A percentile compares a stretch with the other conserved stretches of the same genome.
Evolutionary conservation across 2,329 filamentous ascomycete species (phyloP).

Genomic region (Neoascochyta sp.): DNA sequence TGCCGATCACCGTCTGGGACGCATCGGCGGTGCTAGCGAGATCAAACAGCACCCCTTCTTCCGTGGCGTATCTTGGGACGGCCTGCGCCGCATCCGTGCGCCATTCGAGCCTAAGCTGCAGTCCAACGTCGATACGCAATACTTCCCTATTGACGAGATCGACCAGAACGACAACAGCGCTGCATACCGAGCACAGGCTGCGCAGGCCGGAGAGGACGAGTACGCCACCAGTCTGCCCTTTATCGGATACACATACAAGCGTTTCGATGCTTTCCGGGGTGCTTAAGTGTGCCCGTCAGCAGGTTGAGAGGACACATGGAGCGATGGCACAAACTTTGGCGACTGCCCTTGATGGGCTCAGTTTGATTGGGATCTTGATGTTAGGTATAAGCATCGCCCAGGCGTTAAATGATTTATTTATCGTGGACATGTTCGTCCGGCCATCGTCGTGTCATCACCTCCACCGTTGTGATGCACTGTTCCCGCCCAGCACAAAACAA

Average conservation of each 20-base stretch:
- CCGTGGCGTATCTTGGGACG: slow-evolving; percentile 92
- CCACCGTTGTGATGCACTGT: no score
- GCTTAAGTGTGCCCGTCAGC: slow-evolving; percentile 23
- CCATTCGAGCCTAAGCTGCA: slow-evolving; percentile 93
- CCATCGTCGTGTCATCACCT: no score
- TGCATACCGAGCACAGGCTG: slow-evolving; percentile 77
- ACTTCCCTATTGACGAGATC: slow-evolving; percentile 98
- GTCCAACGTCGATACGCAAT: slow-evolving; percentile 92
- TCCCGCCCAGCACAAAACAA: no score
- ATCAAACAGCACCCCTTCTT: slow-evolving; percentile 96
- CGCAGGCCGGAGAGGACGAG: slow-evolving; percentile 67
- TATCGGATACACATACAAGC: slow-evolving; percentile 96
- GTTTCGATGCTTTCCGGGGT: slow-evolving; percentile 68
- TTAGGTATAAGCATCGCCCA: slow-evolving; percentile 15
- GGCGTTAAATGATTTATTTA: no score
- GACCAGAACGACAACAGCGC: slow-evolving; percentile 93
- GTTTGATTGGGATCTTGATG: no score
- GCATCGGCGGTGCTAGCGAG: slow-evolving; percentile 75
- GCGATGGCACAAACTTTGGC: slow-evolving; percentile 9
- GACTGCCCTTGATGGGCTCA: no score
- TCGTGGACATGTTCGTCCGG: no score
- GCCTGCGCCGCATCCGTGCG: slow-evolving; percentile 84
- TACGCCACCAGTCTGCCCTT: slow-evolving; percentile 93
- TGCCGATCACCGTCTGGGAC: slow-evolving; percentile 84
- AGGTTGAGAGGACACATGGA: slow-evolving; percentile 6